Base-by-base conservation (phyloP, 1,284 basidiomycete genomes). In the Tilletia caries region DNA sequence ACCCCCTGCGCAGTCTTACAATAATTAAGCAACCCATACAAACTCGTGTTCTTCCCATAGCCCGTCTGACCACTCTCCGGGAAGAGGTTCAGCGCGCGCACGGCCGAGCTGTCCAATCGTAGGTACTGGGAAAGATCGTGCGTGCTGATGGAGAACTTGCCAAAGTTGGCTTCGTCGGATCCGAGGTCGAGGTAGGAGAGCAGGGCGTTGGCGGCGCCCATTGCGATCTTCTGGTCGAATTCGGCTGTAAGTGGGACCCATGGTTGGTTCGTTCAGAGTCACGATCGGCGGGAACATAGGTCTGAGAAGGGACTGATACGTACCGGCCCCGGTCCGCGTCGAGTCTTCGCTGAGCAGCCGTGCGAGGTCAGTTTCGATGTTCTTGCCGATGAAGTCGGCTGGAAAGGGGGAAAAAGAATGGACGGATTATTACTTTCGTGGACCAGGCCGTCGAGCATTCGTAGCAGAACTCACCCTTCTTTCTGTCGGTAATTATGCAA, bases 1-100 rank as follows among this genome's bases (percentile, higher is more conserved):
- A 92, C 90, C 0, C 96, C 96, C 83, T 98, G 96, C 0, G 92
- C 90, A 0, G 96, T 98, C 84, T 95, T 96, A 86, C 96, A 98
- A 76, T 91, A 91, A 83, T 98, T 97, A 72, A 98, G 84, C 25
- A 97, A 85, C 0, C 95, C 94, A 70, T 93, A 90, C 3, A 99
- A 83, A 25, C 92, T 96, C 18, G 77, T 77, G 54, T 76, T 76
- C 43, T 78, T 78, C 0, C 71, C 68, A 0, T 71, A 73, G n/a
- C 68, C 69, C 2, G 50, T 65, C 67, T 75, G 73, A 0, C 74
- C 74, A 12, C 79, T 74, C 23, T 88, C 87, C 58, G 95, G 93
- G 66, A 92, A 90, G 15, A 98, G 86, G 79, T 92, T 93, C 41
- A 99, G 86, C 0, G 96, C 95, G 41, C 92, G 89, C 23, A 98